Conservation (phyloP, 164 flowering plant species). For the Aristolochia contorta region DNA sequence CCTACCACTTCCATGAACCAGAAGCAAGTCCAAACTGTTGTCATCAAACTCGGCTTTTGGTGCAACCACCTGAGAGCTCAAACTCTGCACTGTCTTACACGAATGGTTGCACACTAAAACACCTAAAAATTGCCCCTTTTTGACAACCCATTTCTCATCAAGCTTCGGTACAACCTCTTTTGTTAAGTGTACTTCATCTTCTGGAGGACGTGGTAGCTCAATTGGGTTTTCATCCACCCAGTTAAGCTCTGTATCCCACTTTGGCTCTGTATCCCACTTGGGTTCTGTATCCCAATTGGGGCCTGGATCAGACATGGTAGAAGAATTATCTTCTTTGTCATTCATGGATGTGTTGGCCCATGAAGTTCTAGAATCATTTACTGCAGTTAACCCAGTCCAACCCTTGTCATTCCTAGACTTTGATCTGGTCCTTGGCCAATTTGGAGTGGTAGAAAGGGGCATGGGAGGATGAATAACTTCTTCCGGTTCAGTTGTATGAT, state of each 20-base stretch:
- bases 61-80: conserved; percentile 92
- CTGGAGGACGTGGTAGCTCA: conserved; percentile 69
- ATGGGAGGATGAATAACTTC: conserved; percentile 69
- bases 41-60: conserved; percentile 97
- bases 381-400: conserved; percentile 58
- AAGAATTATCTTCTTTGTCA: conserved; percentile 95
- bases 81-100: conserved; percentile 87
- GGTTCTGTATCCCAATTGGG: conserved; percentile 99
- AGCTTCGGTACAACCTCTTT: conserved; percentile 31
- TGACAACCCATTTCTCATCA: conserved; percentile 67
- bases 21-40: conserved; percentile 61
- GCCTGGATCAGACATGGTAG: conserved; percentile 96
- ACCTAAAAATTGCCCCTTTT: conserved; percentile 82
- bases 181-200: conserved; percentile 34
- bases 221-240: conserved; percentile 41
- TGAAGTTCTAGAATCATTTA: conserved; percentile 61
- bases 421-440: conserved; percentile 93
- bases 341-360: conserved; percentile 69
- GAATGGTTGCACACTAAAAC: conserved; percentile 93
- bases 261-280: conserved; percentile 81
- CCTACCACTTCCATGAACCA: conserved; percentile 89
- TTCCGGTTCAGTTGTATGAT: conserved; percentile 57
- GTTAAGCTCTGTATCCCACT: conserved; percentile 37
- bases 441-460: conserved; percentile 70
- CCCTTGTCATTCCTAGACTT: conserved; percentile 77